Base-by-base conservation (phyloP, 2,329 filamentous ascomycete genomes). In the Seiridium unicorne region DNA sequence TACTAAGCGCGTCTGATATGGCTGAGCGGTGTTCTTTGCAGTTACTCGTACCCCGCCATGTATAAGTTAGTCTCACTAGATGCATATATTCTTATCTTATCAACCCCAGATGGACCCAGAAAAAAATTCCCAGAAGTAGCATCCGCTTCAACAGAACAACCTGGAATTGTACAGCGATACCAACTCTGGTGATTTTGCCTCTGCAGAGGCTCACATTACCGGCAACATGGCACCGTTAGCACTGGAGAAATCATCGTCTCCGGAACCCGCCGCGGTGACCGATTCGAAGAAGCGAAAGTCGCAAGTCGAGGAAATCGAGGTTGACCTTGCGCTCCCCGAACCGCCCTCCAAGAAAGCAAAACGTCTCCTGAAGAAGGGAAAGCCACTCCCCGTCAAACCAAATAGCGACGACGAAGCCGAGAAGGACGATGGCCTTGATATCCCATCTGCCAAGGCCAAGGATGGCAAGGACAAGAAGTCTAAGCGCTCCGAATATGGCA, bases 301-400 rank as follows among this genome's bases (percentile, higher is more conserved):
- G 55, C 77, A 81, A 58, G 74, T 84, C 58, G 84, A 88, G 53
- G 90, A 93, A 69, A 89, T 99, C 70, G 92, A 96, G 74, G 93
- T 99, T 72, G 92, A 99, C 73, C 79, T 99, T 63, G 83, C 81
- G 64, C 88, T 91, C n/a, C 95, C 95, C 34, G 93, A 98, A 72
- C 95, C 95, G 26, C 92, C 92, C 1, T 98, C 95, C 40, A 99
- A 98, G 76, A 96, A 95, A 73, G 93, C 92, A 63, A 86, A 93
- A 67, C 92, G 95, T 72, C 89, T 89, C 63, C 86, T 96, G 61
- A 98, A 97, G 76, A 97, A 97, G 78, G 86, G 86, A 65, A 91
- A 90, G 72, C 71, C 82, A 1, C 70, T 86, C 1, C 81, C 83
- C 2, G 69, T 74, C 6, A 81, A 80, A 56, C 72, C 77, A 6